Base-by-base conservation (phyloP, 176 grass and related monocot species). In the Aechmea fasciata region DNA sequence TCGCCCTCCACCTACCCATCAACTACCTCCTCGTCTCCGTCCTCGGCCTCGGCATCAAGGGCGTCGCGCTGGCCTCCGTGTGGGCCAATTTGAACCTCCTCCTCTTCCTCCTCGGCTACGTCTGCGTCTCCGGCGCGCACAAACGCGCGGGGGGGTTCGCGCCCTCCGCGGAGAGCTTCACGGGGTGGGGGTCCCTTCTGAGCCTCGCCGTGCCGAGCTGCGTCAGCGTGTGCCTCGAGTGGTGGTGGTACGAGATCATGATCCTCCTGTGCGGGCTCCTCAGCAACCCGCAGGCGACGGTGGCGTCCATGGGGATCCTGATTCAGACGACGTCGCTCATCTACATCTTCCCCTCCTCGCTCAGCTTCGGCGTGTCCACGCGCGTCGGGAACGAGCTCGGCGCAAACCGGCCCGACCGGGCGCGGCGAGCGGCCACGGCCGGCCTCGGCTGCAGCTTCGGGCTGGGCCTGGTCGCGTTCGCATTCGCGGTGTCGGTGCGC, bases 171-270 rank as follows among this genome's bases (percentile, higher is more conserved):
- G 78, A 96, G 2, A 75, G 87, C 87, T 87, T 96, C 81, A 76
- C 66, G 2, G 81, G 79, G 11, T 95, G 91, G 91, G 83, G 83
- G 5, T 79, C 88, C 22, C 83, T 95, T 15, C 75, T 84, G 13
- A 48, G 76, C 65, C 81, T 95, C 7, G 91, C 91, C 0, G 52
- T 95, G 54, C 91, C 91, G 11, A 95, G 91, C 71, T 95, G 91
- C 76, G n/a, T 95, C 72, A 84, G 84, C 52, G 91, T 95, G 23
- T 97, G 94, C 71, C 77, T 97, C 47, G 94, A 97, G 74, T 97
- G 94, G 94, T 97, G 94, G 94, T 97, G 89, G 89, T 97, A 97
- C 68, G 94, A 97, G 85, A 97, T 97, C 73, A 92, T 97, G 89
- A 93, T 97, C 74, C 78, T 97, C 48, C 73, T 96, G 11, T 96